phyloP scores from a whole-genome alignment of 2,329 filamentous ascomycete species.

The Thelonectria rubi region DNA sequence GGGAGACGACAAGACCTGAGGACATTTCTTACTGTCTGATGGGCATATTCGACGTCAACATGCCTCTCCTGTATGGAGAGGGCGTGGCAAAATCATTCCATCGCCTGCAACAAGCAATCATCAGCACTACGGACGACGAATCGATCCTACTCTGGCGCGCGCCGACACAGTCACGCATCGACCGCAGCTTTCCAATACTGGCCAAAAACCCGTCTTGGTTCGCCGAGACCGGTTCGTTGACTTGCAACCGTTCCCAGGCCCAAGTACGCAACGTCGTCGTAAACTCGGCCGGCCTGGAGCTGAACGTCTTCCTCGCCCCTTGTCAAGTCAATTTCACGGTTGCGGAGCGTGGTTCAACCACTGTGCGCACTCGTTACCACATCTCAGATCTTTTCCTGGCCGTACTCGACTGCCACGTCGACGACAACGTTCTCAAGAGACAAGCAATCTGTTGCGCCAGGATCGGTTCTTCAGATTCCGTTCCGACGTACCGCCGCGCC shows the following conservation, averaged over 20 bases:
- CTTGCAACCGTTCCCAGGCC: not conserved
- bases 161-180: not conserved
- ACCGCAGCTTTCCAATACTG: not conserved
- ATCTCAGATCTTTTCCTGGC: not conserved
- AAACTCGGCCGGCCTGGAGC: not conserved
- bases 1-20: not conserved
- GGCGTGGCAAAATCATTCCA: not conserved
- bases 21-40: constrained; percentile 8
- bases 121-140: not conserved
- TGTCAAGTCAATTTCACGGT: not conserved
- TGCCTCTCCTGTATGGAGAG: constrained; percentile 13
- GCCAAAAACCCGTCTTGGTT: not conserved
- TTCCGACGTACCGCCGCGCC: not conserved
- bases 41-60: constrained; percentile 14
- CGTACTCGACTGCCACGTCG: not conserved
- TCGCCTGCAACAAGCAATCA: not conserved
- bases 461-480: not conserved
- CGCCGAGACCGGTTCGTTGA: not conserved
- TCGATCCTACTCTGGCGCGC: not conserved
- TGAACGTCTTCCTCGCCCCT: not conserved
- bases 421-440: not conserved
- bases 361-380: not conserved
- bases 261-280: not conserved
- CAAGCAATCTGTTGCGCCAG: not conserved
- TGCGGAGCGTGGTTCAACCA: too few relatives aligned